Evolutionary conservation across 768 basidiomycete species (phyloP).

Genomic region (Pleurotus tuber-regium): DNA sequence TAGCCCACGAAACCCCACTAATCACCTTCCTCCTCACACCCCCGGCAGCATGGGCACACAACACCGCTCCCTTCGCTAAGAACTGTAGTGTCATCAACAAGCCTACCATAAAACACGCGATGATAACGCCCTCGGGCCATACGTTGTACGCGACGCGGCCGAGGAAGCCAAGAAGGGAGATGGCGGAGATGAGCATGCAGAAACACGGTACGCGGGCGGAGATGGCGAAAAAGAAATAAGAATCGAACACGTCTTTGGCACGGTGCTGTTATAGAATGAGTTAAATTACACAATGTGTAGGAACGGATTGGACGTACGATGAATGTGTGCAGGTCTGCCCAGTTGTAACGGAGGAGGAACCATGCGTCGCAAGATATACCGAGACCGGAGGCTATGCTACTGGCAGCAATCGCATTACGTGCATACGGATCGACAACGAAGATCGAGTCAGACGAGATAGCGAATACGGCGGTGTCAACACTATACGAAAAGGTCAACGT

Average conservation of each 20-base stretch:
- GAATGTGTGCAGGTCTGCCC: slow-evolving; percentile 49
- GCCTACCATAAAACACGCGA: slow-evolving; percentile 57
- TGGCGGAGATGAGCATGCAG: slow-evolving; percentile 53
- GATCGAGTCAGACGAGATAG: slow-evolving; percentile 51
- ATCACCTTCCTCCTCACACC: neutral
- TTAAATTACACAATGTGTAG: neutral
- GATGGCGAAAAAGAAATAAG: slow-evolving; percentile 68
- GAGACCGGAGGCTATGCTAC: slow-evolving; percentile 58
- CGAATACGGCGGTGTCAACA: slow-evolving; percentile 59
- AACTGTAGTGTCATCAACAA: slow-evolving; percentile 64
- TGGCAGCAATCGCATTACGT: slow-evolving; percentile 50
- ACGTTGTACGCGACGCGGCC: slow-evolving; percentile 58
- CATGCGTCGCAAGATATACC: slow-evolving; percentile 64
- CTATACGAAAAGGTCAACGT: slow-evolving; percentile 17
- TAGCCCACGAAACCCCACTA: neutral
- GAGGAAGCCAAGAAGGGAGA: slow-evolving; percentile 61
- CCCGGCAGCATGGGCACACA: neutral
- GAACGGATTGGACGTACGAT: slow-evolving; percentile 36
- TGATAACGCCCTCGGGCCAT: slow-evolving; percentile 61
- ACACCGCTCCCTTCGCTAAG: slow-evolving; percentile 48
- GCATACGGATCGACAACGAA: slow-evolving; percentile 50
- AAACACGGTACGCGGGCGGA: slow-evolving; percentile 62
- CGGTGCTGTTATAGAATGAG: slow-evolving; percentile 30
- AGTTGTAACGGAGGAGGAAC: slow-evolving; percentile 63
- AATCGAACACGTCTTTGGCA: slow-evolving; percentile 54